Evolutionary conservation across 352 stramenopile species (phyloP).

Genomic region (Phytopythium mirpurense): DNA sequence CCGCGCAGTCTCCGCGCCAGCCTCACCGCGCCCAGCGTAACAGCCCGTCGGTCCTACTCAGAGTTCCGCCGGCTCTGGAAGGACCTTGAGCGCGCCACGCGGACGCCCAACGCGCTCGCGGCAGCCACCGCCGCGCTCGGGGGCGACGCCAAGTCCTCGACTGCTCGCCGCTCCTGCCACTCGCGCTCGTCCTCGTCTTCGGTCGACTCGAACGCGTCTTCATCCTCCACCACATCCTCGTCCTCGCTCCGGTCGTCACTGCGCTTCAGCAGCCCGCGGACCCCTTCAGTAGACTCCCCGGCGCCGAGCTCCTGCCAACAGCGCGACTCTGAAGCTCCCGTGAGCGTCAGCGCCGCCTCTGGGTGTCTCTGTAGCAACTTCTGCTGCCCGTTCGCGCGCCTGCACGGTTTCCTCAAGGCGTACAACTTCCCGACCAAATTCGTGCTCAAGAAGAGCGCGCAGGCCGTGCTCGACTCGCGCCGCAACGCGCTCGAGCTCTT

Average conservation of each 20-base stretch:
- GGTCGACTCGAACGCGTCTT: not conserved
- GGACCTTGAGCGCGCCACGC: conserved; percentile 37
- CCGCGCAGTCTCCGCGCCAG: conserved; percentile 10
- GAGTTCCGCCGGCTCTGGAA: conserved; percentile 59
- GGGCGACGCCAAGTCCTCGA: conserved; percentile 6
- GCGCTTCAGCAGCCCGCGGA: not conserved
- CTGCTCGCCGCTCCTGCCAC: conserved; percentile 10
- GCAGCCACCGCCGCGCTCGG: conserved; percentile 10
- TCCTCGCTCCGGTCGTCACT: conserved; percentile 7
- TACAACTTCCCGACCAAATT: conserved; percentile 55
- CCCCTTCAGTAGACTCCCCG: not conserved
- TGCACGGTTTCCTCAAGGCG: conserved; percentile 38
- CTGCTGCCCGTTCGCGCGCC: conserved; percentile 44
- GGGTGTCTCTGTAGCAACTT: conserved; percentile 39
- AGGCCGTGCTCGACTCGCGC: conserved; percentile 28
- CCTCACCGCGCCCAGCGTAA: conserved; percentile 11
- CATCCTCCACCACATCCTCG: conserved; percentile 10
- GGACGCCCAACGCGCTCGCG: conserved; percentile 14
- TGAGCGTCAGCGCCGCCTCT: not conserved
- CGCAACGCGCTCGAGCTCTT: conserved; percentile 49
- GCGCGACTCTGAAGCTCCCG: not conserved
- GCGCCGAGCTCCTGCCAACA: not conserved
- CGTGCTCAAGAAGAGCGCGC: conserved; percentile 34
- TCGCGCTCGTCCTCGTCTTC: conserved; percentile 9
- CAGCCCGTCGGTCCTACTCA: conserved; percentile 43